Evolutionary conservation across 1,284 basidiomycete species (phyloP).

Genomic region (Heterobasidion parviporum): DNA sequence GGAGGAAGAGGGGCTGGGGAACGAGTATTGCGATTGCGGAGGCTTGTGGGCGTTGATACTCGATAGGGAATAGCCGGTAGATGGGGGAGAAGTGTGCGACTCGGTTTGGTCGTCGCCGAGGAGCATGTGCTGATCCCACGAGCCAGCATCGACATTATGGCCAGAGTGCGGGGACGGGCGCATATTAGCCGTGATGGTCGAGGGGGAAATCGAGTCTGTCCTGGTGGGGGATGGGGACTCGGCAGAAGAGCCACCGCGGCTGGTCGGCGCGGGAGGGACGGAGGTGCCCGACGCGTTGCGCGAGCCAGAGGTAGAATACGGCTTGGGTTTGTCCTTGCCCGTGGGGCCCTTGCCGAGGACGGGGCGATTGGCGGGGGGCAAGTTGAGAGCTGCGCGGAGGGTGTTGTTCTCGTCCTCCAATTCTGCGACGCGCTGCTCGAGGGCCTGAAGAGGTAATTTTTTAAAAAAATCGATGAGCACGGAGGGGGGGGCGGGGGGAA

Average conservation of each 20-base stretch:
- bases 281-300: slow-evolving; percentile 9
- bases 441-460: slow-evolving; percentile 39
- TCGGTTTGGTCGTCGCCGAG: slow-evolving; percentile 41
- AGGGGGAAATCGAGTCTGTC: slow-evolving; percentile 26
- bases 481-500: slow-evolving; percentile 9
- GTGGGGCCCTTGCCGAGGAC: slow-evolving; percentile 75
- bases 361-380: slow-evolving; percentile 68
- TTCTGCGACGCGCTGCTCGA: slow-evolving; percentile 76
- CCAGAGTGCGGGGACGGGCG: slow-evolving; percentile 31
- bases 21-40: slow-evolving; percentile 24
- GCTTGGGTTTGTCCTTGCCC: slow-evolving; percentile 70
- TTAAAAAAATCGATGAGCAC: slow-evolving; percentile 1
- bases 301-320: slow-evolving; percentile 19
- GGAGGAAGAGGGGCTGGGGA: slow-evolving; percentile 27
- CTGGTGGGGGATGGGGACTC: slow-evolving; percentile 23
- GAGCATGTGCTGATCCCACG: slow-evolving; percentile 53
- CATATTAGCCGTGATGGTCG: slow-evolving; percentile 23
- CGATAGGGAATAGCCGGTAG: slow-evolving; percentile 32
- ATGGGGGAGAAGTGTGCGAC: slow-evolving; percentile 28
- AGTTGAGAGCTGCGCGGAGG: slow-evolving; percentile 66
- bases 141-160: slow-evolving; percentile 38
- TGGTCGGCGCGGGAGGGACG: slow-evolving; percentile 11
- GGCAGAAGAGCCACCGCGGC: slow-evolving; percentile 22
- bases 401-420: slow-evolving; percentile 81
- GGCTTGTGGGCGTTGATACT: slow-evolving; percentile 26